Conservation (phyloP, 306 rosid species). For the Pyrus pyrifolia region DNA sequence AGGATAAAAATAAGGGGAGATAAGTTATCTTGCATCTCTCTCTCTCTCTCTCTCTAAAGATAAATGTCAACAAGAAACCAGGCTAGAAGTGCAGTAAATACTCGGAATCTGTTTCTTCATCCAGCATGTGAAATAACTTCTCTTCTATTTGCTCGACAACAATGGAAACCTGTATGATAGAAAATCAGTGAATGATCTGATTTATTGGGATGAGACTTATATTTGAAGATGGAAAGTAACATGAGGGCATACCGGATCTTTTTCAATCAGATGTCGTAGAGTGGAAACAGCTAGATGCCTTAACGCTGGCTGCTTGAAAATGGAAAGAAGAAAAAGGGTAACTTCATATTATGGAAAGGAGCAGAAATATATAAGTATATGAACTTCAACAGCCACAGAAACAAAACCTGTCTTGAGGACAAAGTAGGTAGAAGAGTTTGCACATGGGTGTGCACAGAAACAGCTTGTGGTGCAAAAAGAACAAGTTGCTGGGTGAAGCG, state of each 20-base stretch:
- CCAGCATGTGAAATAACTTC: slow-evolving; percentile 82
- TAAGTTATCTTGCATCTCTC: background rate
- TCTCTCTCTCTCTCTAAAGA: background rate
- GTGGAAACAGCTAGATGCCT: slow-evolving; percentile 95
- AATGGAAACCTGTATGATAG: slow-evolving; percentile 61
- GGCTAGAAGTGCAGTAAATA: slow-evolving; percentile 27
- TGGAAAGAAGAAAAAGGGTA: background rate
- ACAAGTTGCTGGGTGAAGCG: slow-evolving; percentile 98
- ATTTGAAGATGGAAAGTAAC: slow-evolving; percentile 15
- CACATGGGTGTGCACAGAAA: slow-evolving; percentile 72
- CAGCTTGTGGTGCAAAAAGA: slow-evolving; percentile 97
- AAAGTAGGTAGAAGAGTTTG: slow-evolving; percentile 47
- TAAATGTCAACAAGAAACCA: background rate
- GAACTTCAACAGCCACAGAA: slow-evolving; percentile 6
- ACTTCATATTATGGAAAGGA: background rate
- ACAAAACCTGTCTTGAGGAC: slow-evolving; percentile 64
- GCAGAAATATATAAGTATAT: slow-evolving; percentile 14
- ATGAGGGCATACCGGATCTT: slow-evolving; percentile 66
- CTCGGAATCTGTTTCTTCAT: slow-evolving; percentile 98
- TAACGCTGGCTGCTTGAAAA: slow-evolving; percentile 69
- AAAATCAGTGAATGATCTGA: slow-evolving; percentile 25
- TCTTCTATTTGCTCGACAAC: slow-evolving; percentile 86
- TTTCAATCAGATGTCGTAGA: slow-evolving; percentile 88
- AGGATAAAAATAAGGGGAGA: background rate
- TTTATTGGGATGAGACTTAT: slow-evolving; percentile 4